Base-by-base conservation (phyloP, 345 rosid genomes). In the Chamaenerion angustifolium region DNA sequence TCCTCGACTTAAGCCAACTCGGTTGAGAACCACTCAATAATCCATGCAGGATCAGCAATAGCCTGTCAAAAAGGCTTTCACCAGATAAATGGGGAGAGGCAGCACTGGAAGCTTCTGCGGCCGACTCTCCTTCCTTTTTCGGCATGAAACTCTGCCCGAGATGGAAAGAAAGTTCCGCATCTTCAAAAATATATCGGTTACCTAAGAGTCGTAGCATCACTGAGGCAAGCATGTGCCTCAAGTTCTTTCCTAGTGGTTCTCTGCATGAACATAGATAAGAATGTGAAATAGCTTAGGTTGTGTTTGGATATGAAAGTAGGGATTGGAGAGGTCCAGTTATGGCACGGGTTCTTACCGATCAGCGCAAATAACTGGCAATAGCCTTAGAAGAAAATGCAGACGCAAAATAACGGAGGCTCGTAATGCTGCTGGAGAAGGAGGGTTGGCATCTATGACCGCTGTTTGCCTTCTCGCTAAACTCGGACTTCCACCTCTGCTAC, bases 131-230 rank as follows among this genome's bases (percentile, higher is more conserved):
- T 56, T 83, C 96, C 50, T 70, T 65, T 68, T 82, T 87, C 51
- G 75, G 65, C 51, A 50, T 52, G 63, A 68, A 63, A 62, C 52
- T 75, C 65, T 65, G 75, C 19, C 48, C 5, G 1, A 71, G 72
- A 74, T 65, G 70, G 53, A 71, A 66, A 43, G 71, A 71, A 52
- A 79, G 58, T 19, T 76, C 82, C 40, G 87, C 79, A 64, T 88
- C 86, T 68, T 85, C 97, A 44, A 83, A 76, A 58, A 93, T 90
- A 61, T 88, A 79, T 58, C 95, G 74, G 64, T 77, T 79, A 48
- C 94, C 97, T 57, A 93, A 94, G 42, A 93, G 73, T 51, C 89
- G 87, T 60, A 93, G 85, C 43, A 93, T 73, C 50, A 83, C 88
- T 54, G 80, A 54, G 21, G 97, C 94, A 81, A 93, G 97, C 76